Evolutionary conservation across 306 rosid species (phyloP).

Genomic region (Quercus parvula): DNA sequence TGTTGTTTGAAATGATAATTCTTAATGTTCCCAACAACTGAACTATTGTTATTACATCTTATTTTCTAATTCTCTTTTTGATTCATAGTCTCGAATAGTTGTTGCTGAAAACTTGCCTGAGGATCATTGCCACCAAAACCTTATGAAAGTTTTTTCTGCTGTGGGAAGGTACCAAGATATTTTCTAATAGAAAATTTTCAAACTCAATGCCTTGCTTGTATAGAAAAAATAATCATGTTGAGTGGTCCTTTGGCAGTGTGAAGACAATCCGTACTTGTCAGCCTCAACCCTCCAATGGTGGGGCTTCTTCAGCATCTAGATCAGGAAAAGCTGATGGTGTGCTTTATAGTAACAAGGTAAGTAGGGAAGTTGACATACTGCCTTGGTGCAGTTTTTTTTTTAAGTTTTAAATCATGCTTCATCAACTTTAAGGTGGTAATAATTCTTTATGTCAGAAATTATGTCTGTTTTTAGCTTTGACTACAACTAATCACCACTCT

Average conservation of each 20-base stretch:
- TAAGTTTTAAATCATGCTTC: neutral
- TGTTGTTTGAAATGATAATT: slow-evolving; percentile 19
- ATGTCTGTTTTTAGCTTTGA: slow-evolving; percentile 14
- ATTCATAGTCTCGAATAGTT: slow-evolving; percentile 74
- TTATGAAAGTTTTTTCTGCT: slow-evolving; percentile 84
- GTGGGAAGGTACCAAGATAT: slow-evolving; percentile 76
- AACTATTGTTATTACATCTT: neutral
- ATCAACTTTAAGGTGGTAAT: neutral
- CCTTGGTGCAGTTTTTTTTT: neutral
- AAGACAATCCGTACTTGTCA: slow-evolving; percentile 96
- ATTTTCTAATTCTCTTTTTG: slow-evolving; percentile 17
- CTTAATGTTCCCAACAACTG: neutral
- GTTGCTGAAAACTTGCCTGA: slow-evolving; percentile 97
- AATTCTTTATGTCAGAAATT: slow-evolving; percentile 4
- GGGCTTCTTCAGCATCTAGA: slow-evolving; percentile 70
- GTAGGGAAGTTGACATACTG: neutral
- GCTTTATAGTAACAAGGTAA: slow-evolving; percentile 80
- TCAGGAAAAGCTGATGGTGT: slow-evolving; percentile 70
- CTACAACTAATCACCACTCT: neutral
- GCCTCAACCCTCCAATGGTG: slow-evolving; percentile 70
- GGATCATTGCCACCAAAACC: slow-evolving; percentile 99
- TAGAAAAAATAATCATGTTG: neutral
- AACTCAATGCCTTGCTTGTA: neutral
- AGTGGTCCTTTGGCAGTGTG: slow-evolving; percentile 58
- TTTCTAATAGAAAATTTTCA: slow-evolving; percentile 1